Base-by-base conservation (phyloP, 2,329 filamentous ascomycete genomes). In the Fusarium coffeatum region DNA sequence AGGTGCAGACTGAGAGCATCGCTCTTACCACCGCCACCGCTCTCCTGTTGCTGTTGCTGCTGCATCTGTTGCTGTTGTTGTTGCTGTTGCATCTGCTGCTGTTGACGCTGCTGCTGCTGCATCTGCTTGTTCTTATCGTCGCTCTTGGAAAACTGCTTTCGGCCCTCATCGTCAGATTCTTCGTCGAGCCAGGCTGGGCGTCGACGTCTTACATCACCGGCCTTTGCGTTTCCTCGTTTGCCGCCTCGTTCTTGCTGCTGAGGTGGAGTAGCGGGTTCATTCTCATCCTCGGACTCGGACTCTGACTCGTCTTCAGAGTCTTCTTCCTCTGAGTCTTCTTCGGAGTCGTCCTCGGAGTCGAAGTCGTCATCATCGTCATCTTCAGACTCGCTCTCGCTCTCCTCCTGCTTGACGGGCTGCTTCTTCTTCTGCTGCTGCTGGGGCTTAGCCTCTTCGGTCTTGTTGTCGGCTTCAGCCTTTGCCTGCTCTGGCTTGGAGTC, bases 1-100 rank as follows among this genome's bases (percentile, higher is more conserved):
- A 96, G 82, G 40, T 90, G 87, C 73, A 96, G 80, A 77, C 90
- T 90, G 77, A 94, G 81, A 27, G 74, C 61, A 30, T 76, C 72
- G 6, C 74, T 74, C n/a, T 68, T 72, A 30, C 69, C 70, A 8
- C 72, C 72, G 11, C 64, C 68, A 32, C 60, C 59, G 16, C 53
- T 18, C 25, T 68, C 57, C 23, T 66, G 56, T 25, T 72, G 67
- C 15, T 67, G 62, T 18, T 75, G 72, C 10, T 71, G 65, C 15
- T 62, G 60, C 47, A 68, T 64, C 42, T 67, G 65, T 6, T 68
- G 66, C 3, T 71, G 66, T 7, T 73, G 72, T 5, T 60, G 58
- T 9, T 69, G 65, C 20, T 65, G 72, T 18, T 68, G 70, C 45
- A 72, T 68, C 28, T 68, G 59, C 41, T 71, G 60, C 16, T 63